phyloP scores from a whole-genome alignment of 805 yeast species.

The Saturnispora kantuleensis region DNA sequence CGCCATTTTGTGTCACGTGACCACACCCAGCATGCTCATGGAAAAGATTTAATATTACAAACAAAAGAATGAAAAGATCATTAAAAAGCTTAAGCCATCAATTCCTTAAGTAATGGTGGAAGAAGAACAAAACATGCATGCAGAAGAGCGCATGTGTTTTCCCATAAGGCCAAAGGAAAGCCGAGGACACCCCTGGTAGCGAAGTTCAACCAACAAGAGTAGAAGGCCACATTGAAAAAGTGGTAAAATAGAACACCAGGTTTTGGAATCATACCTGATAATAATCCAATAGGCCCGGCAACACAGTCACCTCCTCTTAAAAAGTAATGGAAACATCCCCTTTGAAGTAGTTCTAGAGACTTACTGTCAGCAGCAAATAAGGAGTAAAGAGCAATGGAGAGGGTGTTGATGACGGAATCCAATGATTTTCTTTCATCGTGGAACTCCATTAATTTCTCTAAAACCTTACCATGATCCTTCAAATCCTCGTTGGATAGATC shows the following conservation, averaged over 20 bases:
- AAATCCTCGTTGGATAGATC: slow-evolving; percentile 46
- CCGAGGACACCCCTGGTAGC: slow-evolving; percentile 52
- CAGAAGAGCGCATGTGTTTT: slow-evolving; percentile 55
- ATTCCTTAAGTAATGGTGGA: slow-evolving; percentile 46
- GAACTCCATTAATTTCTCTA: slow-evolving; percentile 52
- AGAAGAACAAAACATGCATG: slow-evolving; percentile 74
- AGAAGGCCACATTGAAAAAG: slow-evolving; percentile 85
- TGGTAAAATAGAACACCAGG: slow-evolving; percentile 73
- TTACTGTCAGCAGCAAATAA: slow-evolving; percentile 79
- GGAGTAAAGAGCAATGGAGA: slow-evolving; percentile 82
- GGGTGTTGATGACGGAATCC: slow-evolving; percentile 78
- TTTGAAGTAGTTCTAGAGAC: slow-evolving; percentile 60
- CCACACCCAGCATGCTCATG: neutral
- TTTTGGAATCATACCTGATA: slow-evolving; percentile 71
- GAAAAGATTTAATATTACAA: neutral
- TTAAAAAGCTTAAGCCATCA: slow-evolving; percentile 3
- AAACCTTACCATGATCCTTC: slow-evolving; percentile 45
- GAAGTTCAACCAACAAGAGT: slow-evolving; percentile 64
- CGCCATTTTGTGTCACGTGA: too few species aligned
- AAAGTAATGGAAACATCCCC: slow-evolving; percentile 85
- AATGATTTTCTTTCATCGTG: slow-evolving; percentile 68
- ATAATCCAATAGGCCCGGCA: slow-evolving; percentile 67
- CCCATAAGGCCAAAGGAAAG: slow-evolving; percentile 61
- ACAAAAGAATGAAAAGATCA: neutral
- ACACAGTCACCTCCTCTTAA: slow-evolving; percentile 74